phyloP scores from a whole-genome alignment of 495 filamentous ascomycete genomes.

The Pyrenopolyporus hunteri region DNA sequence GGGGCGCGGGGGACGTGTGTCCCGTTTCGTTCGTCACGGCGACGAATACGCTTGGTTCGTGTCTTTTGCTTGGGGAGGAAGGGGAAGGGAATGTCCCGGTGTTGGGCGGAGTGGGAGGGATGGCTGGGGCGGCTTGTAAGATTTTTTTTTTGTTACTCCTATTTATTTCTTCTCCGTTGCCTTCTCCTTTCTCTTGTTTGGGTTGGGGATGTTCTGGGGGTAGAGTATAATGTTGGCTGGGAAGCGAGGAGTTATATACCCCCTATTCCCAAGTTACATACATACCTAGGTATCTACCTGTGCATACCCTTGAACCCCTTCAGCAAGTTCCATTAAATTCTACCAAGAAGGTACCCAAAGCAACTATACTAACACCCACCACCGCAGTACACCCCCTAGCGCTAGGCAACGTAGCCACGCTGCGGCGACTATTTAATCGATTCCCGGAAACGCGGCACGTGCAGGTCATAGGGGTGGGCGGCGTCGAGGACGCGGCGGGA shows the following conservation, averaged over 20 bases:
- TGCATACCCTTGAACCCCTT: background rate
- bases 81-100: background rate
- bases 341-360: too few relatives aligned
- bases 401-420: slow-evolving; percentile 71
- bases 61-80: slow-evolving; percentile 55
- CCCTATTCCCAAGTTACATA: too few relatives aligned
- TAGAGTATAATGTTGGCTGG: too few relatives aligned
- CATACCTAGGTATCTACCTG: too few relatives aligned
- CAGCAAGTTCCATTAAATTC: background rate
- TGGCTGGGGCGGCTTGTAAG: slow-evolving; percentile 63
- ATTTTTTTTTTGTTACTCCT: background rate
- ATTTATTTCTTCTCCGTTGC: background rate
- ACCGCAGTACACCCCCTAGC: slow-evolving; percentile 66
- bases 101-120: slow-evolving; percentile 63
- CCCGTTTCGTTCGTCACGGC: slow-evolving; percentile 69
- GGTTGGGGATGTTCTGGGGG: too few relatives aligned
- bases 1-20: slow-evolving; percentile 30
- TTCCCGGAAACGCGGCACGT: slow-evolving; percentile 45
- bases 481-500: slow-evolving; percentile 64
- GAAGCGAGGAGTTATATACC: too few relatives aligned
- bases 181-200: background rate
- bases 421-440: slow-evolving; percentile 61
- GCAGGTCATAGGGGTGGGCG: slow-evolving; percentile 69
- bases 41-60: slow-evolving; percentile 73
- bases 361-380: background rate